Conservation (phyloP, 257 asterid species). For the Plectranthus barbatus region DNA sequence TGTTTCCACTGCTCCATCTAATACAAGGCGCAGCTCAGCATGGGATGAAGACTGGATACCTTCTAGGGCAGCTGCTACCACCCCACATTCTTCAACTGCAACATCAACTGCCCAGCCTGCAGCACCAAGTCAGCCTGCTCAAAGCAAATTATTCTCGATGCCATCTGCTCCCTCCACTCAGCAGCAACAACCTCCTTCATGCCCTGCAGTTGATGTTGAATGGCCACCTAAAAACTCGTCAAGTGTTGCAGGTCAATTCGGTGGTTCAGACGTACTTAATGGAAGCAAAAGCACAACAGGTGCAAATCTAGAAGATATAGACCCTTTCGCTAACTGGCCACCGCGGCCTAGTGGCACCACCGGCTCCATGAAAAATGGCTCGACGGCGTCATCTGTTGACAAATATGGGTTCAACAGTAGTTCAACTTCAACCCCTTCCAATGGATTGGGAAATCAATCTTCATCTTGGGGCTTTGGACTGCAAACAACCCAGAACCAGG, state of each 20-base stretch:
- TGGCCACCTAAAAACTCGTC: slow-evolving; percentile 83
- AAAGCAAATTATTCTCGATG: slow-evolving; percentile 26
- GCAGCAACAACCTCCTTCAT: slow-evolving; percentile 49
- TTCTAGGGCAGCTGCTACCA: slow-evolving; percentile 41
- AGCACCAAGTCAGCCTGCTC: slow-evolving; percentile 34
- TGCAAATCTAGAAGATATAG: slow-evolving; percentile 52
- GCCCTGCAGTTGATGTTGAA: slow-evolving; percentile 92
- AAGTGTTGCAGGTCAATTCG: slow-evolving; percentile 28
- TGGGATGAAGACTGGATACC: slow-evolving; percentile 99
- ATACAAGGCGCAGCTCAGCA: slow-evolving; percentile 49
- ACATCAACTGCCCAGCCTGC: slow-evolving; percentile 39
- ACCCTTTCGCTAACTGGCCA: slow-evolving; percentile 97
- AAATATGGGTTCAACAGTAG: slow-evolving; percentile 23
- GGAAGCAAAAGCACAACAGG: slow-evolving; percentile 39
- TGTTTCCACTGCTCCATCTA: slow-evolving; percentile 32
- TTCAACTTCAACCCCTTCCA: slow-evolving; percentile 26
- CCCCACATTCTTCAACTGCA: slow-evolving; percentile 32
- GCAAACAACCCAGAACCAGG: slow-evolving; percentile 50
- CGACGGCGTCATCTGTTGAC: slow-evolving; percentile 23
- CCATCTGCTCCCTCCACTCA: slow-evolving; percentile 39
- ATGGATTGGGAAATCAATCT: slow-evolving; percentile 45
- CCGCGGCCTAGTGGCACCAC: slow-evolving; percentile 55
- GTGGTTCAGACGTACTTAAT: slow-evolving; percentile 22
- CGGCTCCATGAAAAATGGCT: slow-evolving; percentile 42
- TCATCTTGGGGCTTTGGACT: slow-evolving; percentile 50